Base-by-base conservation (phyloP, 805 yeast species). In the Groenewaldozyma tartarivorans region DNA sequence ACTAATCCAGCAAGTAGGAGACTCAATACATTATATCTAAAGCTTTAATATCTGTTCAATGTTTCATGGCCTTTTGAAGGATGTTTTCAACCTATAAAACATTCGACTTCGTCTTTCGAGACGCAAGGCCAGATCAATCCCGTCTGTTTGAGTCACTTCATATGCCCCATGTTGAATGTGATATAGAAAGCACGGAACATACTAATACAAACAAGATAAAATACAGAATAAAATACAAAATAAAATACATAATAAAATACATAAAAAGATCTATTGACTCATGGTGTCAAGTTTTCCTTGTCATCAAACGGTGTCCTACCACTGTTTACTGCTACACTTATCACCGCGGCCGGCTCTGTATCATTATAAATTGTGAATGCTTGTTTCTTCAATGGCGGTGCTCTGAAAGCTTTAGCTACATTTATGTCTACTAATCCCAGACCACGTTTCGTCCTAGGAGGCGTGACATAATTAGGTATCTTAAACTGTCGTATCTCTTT, bases 401-500 rank as follows among this genome's bases (percentile, higher is more conserved):
- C 11, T 11, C 30, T 11, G 30, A 26, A 26, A 26, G n/a, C n/a
- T n/a, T n/a, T n/a, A n/a, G n/a, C n/a, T n/a, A n/a, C n/a, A n/a
- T n/a, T n/a, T n/a, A n/a, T n/a, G n/a, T n/a, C n/a, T n/a, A n/a
- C n/a, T n/a, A n/a, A n/a, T n/a, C n/a, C n/a, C n/a, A n/a, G n/a
- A n/a, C n/a, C n/a, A 26, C 30, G 13, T 4, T 11, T 35, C 22
- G 17, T 19, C 19, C 44, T 13, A 11, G 39, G 44, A 5, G 44
- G 44, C 15, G 44, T 41, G 41, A 41, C 44, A 35, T 29, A 41
- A 15, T 9, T 26, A 4, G 44, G 44, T 5, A 32, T 64, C 48
- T 75, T 68, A 15, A 15, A 18, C n/a, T 18, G n/a, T 17, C 13
- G 6, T 7, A 34, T n/a, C 7, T 11, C 15, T 3, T 20, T 30